Percentiles rank a stretch among this genome's conserved stretches.
Conservation (phyloP, 2,329 filamentous ascomycete species). For the Didymella sp. region DNA sequence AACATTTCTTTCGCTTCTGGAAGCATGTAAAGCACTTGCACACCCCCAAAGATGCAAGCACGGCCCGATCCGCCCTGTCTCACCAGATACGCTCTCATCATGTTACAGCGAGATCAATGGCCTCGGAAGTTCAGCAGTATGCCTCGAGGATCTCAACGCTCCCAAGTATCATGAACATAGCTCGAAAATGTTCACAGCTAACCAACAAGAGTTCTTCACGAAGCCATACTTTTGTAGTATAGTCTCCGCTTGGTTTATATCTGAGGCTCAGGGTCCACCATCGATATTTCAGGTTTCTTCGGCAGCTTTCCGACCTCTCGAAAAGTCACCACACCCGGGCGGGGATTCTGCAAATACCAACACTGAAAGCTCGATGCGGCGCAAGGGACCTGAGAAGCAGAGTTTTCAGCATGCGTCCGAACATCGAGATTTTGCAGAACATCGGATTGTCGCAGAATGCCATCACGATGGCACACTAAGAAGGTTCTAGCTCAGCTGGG, state of each 20-base stretch:
- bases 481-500: conserved; percentile 8
- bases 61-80: not conserved
- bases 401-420: conserved; percentile 5
- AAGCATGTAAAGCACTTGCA: not conserved
- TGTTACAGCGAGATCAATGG: not conserved
- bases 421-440: conserved; percentile 17
- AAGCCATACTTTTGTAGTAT: not conserved
- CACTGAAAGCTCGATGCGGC: not conserved
- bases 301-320: conserved; percentile 9
- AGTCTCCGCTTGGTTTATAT: not conserved
- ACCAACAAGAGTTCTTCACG: not conserved
- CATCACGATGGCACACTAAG: conserved; percentile 17
- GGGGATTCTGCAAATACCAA: not conserved
- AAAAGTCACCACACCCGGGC: not conserved
- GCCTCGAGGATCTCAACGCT: not conserved
- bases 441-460: conserved; percentile 22
- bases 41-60: not conserved
- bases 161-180: not conserved
- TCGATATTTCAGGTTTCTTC: conserved; percentile 8
- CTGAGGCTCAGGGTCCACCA: conserved; percentile 9
- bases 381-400: not conserved
- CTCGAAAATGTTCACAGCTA: not conserved
- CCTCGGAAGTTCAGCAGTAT: not conserved
- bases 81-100: not conserved
- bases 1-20: not conserved